Percentiles rank a stretch among this genome's conserved stretches.
Conservation (phyloP, 495 filamentous ascomycete species). For the Pyrenopolyporus hunteri region DNA sequence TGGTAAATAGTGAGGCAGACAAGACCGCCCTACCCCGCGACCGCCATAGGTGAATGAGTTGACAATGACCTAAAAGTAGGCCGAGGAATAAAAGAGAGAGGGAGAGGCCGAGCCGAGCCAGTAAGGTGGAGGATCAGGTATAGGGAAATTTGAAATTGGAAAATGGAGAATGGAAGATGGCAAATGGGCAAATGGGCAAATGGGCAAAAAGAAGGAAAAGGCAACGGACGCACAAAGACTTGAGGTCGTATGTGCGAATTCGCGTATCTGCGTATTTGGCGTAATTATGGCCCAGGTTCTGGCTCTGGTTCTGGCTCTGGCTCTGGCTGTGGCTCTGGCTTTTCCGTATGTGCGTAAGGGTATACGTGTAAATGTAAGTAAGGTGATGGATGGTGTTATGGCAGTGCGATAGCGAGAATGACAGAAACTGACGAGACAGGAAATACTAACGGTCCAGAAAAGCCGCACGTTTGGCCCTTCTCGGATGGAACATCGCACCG, state of each 20-base stretch:
- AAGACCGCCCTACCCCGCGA: conserved; percentile 35
- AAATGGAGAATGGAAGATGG: not conserved
- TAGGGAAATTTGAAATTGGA: conserved; percentile 1
- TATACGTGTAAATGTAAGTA: not conserved
- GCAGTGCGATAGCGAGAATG: not conserved
- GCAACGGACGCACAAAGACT: conserved; percentile 25
- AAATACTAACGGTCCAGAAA: conserved; percentile 19
- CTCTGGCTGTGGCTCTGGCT: not conserved
- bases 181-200: not conserved
- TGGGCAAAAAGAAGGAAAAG: too few relatives aligned
- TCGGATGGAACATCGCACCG: conserved; percentile 23
- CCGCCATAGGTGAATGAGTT: conserved; percentile 17
- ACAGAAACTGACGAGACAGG: not conserved
- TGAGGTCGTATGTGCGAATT: conserved; percentile 8
- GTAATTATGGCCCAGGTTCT: not conserved
- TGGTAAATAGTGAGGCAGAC: conserved; percentile 36
- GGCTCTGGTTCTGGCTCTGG: not conserved
- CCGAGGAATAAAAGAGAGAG: conserved; percentile 17
- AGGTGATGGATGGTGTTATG: too few relatives aligned
- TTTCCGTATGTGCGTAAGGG: conserved; percentile 15
- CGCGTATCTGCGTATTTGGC: conserved; percentile 12
- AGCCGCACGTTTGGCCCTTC: conserved; percentile 22
- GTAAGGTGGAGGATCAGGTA: conserved; percentile 7
- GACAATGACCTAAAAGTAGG: conserved; percentile 18
- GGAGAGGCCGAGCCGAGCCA: too few relatives aligned